phyloP scores from a whole-genome alignment of 2,329 filamentous ascomycete species.

The Aureobasidium sp. region DNA sequence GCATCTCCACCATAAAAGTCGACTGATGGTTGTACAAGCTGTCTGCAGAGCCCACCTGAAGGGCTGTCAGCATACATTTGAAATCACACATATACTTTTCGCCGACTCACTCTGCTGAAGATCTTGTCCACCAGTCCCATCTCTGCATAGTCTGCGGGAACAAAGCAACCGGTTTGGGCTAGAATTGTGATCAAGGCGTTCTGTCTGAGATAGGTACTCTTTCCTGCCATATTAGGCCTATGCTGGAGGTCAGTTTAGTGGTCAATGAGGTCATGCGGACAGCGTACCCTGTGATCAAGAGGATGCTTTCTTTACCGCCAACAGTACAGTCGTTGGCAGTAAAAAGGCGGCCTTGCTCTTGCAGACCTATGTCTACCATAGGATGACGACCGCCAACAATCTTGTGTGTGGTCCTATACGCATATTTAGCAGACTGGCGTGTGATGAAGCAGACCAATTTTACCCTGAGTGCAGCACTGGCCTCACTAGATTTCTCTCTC shows the following conservation, averaged over 20 bases:
- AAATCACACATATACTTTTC: not conserved
- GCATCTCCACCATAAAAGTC: conserved; percentile 99
- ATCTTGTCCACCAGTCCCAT: conserved; percentile 93
- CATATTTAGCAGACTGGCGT: not conserved
- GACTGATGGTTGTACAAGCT: conserved; percentile 92
- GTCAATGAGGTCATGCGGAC: not conserved
- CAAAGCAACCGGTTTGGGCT: conserved; percentile 86
- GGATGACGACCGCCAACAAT: conserved; percentile 85
- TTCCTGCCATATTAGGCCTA: conserved; percentile 92
- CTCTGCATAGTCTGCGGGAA: conserved; percentile 78
- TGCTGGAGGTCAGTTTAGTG: not conserved
- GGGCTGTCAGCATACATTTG: not conserved
- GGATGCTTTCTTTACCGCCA: conserved; percentile 66
- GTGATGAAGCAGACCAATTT: not conserved
- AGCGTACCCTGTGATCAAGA: conserved; percentile 54
- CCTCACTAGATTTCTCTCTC: conserved; percentile 64
- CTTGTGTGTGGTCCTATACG: conserved; percentile 50
- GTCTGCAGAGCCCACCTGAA: conserved; percentile 66
- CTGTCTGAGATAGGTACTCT: conserved; percentile 91
- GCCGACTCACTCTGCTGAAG: conserved; percentile 63
- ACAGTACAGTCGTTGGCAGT: conserved; percentile 80
- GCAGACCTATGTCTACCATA: conserved; percentile 78
- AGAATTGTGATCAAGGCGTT: conserved; percentile 92
- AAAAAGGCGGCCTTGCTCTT: conserved; percentile 72
- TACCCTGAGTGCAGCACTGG: conserved; percentile 58